Conservation (phyloP, 176 grass and related monocot genomes). For the Carex cristatella region DNA sequence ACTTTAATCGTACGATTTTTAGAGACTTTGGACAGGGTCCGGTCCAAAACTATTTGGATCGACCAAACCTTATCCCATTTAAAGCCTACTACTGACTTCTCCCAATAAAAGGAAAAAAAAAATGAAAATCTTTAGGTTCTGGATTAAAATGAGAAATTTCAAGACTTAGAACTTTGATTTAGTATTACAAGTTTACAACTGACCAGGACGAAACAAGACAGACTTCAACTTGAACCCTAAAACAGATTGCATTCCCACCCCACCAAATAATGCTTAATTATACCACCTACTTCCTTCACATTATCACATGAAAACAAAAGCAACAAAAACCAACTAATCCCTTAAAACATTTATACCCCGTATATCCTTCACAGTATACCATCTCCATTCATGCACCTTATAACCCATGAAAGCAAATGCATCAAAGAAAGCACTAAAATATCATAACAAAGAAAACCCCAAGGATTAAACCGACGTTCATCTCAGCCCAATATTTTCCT, state of each 20-base stretch:
- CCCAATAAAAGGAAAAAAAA: too few species aligned
- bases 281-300: background rate
- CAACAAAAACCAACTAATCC: background rate
- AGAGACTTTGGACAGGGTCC: too few species aligned
- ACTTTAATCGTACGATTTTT: too few species aligned
- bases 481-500: background rate
- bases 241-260: background rate
- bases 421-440: background rate
- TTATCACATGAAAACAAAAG: background rate
- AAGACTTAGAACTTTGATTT: background rate
- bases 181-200: too few species aligned
- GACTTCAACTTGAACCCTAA: background rate
- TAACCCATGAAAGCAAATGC: background rate
- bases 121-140: background rate
- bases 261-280: background rate
- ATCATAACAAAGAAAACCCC: background rate
- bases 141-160: background rate
- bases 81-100: too few species aligned
- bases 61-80: too few species aligned
- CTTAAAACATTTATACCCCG: background rate
- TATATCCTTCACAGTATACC: too few species aligned
- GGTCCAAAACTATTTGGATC: too few species aligned
- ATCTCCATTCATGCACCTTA: background rate
- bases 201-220: background rate
- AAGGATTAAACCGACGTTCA: slow-evolving; percentile 1